These are phyloP conservation scores for Talaromyces sp. DNA, from an alignment of 2,329 filamentous ascomycete species.

Conservation along the genomic window DNA sequence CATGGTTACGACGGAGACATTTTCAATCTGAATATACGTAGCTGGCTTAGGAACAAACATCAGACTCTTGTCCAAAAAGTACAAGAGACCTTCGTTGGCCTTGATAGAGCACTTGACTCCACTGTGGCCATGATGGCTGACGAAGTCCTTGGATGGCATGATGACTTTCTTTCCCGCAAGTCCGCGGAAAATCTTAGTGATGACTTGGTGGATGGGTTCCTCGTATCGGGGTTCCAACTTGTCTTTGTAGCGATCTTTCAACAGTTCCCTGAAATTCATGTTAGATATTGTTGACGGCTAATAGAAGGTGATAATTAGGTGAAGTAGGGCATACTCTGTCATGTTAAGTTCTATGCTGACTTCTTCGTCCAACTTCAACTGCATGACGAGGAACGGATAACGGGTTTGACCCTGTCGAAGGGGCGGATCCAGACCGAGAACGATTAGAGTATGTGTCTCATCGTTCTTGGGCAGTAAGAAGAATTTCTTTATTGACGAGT, in stretches of 20 bases:
- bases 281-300: neutral
- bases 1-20: constrained; percentile 86
- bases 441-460: constrained; percentile 90
- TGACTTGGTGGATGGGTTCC: constrained; percentile 84
- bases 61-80: constrained; percentile 95
- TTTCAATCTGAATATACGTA: constrained; percentile 93
- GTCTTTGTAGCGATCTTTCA: constrained; percentile 81
- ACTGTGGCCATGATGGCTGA: constrained; percentile 80
- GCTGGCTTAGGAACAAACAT: constrained; percentile 99
- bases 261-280: constrained; percentile 51
- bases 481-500: constrained; percentile 96
- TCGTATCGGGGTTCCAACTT: constrained; percentile 88
- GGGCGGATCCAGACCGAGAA: constrained; percentile 88
- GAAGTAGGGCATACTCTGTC: constrained; percentile 53
- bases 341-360: constrained; percentile 95
- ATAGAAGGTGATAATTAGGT: neutral
- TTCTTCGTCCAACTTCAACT: constrained; percentile 96
- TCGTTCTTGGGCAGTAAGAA: constrained; percentile 99
- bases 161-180: constrained; percentile 93
- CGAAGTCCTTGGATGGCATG: constrained; percentile 88
- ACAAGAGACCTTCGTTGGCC: constrained; percentile 94
- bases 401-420: constrained; percentile 94
- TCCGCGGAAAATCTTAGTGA: constrained; percentile 91
- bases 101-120: constrained; percentile 99
- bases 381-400: constrained; percentile 98